Evolutionary conservation across 805 yeast genomes (phyloP).

Genomic region (Wickerhamomyces ciferrii): DNA sequence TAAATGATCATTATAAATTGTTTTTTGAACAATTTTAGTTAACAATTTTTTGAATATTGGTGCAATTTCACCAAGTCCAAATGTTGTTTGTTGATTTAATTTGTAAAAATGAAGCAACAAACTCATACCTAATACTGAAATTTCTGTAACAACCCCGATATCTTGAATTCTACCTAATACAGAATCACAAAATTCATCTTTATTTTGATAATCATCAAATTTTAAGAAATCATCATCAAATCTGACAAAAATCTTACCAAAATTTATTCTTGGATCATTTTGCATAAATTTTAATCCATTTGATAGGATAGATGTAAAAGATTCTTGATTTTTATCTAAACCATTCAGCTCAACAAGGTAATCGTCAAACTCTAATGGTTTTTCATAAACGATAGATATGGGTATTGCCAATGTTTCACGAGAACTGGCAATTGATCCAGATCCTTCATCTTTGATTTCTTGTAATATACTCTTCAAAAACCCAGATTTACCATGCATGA

Average conservation of each 20-base stretch:
- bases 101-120: slow-evolving; percentile 10
- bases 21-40: background rate
- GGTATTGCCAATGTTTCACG: slow-evolving; percentile 10
- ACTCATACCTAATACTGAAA: slow-evolving; percentile 12
- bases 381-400: slow-evolving; percentile 15
- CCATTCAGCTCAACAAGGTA: slow-evolving; percentile 18
- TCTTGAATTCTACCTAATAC: slow-evolving; percentile 13
- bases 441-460: slow-evolving; percentile 3
- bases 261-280: slow-evolving; percentile 7
- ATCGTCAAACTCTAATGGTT: slow-evolving; percentile 19
- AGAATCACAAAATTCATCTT: slow-evolving; percentile 3
- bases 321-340: slow-evolving; percentile 18
- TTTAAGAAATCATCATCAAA: slow-evolving; percentile 6
- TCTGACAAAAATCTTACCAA: slow-evolving; percentile 17
- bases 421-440: background rate
- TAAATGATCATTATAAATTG: background rate
- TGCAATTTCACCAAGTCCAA: background rate
- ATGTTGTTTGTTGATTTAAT: background rate
- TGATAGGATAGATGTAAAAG: slow-evolving; percentile 10
- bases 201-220: slow-evolving; percentile 4
- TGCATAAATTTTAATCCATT: slow-evolving; percentile 7
- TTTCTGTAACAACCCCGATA: slow-evolving; percentile 11
- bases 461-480: slow-evolving; percentile 14
- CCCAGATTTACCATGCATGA: slow-evolving; percentile 18
- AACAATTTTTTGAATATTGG: slow-evolving; percentile 2